Conservation (phyloP, 208 protist species). For the Crithidia bombi region DNA sequence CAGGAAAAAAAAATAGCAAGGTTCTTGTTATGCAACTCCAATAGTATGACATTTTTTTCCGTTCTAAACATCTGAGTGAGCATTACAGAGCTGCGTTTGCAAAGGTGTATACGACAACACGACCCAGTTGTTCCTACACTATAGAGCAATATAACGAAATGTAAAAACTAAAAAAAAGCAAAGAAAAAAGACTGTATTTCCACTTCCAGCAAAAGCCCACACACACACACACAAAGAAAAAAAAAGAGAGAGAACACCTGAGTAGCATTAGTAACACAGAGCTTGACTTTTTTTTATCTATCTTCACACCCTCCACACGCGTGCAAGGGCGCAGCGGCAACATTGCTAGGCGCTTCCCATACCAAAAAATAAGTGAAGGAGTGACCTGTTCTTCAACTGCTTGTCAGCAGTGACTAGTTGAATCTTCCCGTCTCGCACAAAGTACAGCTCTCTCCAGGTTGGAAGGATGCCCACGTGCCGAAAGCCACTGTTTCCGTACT, state of each 20-base stretch:
- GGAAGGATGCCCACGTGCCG: slow-evolving; percentile 56
- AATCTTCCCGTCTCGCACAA: slow-evolving; percentile 81
- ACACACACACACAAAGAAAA: not conserved
- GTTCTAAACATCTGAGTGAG: not conserved
- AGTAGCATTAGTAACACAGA: no score
- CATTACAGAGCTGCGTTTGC: no score
- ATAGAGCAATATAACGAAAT: slow-evolving; percentile 18
- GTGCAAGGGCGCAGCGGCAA: no score
- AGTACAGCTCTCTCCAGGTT: slow-evolving; percentile 86
- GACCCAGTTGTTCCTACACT: slow-evolving; percentile 9
- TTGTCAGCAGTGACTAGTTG: slow-evolving; percentile 78
- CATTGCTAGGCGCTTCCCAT: slow-evolving; percentile 7
- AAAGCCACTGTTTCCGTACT: slow-evolving; percentile 73
- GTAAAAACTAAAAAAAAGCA: slow-evolving; percentile 5
- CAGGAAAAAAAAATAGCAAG: no score
- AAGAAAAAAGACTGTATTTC: not conserved
- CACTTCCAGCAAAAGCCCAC: not conserved
- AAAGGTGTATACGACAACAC: not conserved
- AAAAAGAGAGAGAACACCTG: not conserved
- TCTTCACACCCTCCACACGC: no score
- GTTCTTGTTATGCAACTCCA: no score
- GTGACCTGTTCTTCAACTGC: slow-evolving; percentile 49
- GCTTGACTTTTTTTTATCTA: no score
- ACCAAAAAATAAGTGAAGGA: slow-evolving; percentile 34
- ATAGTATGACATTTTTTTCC: not conserved